Evolutionary conservation across 495 filamentous ascomycete species (phyloP).

Genomic region (Penicillium diatomitis): DNA sequence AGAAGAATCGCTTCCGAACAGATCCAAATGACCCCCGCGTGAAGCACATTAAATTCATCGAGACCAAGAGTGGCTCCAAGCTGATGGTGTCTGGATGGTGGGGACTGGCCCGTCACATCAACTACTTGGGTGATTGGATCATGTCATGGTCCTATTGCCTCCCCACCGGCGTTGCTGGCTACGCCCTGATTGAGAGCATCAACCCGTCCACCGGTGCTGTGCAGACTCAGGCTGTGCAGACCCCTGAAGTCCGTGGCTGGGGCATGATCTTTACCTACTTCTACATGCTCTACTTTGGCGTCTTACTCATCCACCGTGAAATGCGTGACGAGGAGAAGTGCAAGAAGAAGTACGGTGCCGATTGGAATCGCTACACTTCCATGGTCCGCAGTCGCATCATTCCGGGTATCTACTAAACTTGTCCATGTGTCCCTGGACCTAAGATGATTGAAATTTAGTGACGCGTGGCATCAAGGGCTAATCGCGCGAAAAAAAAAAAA

Average conservation of each 20-base stretch:
- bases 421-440: background rate
- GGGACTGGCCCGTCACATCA: constrained; percentile 88
- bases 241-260: constrained; percentile 61
- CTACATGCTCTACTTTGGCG: constrained; percentile 86
- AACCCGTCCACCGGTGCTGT: constrained; percentile 43
- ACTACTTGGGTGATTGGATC: constrained; percentile 96
- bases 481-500: no score
- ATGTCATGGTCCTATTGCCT: constrained; percentile 89
- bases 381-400: constrained; percentile 79
- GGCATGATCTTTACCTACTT: constrained; percentile 91
- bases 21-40: constrained; percentile 77
- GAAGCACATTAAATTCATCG: constrained; percentile 73
- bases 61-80: constrained; percentile 73
- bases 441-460: background rate
- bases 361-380: constrained; percentile 85
- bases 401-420: constrained; percentile 72
- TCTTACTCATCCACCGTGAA: constrained; percentile 86
- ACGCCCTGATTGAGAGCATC: constrained; percentile 44
- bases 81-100: constrained; percentile 90
- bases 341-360: constrained; percentile 79
- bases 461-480: no score
- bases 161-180: constrained; percentile 82
- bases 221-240: constrained; percentile 53
- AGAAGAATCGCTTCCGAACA: constrained; percentile 91
- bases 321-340: constrained; percentile 90